These are phyloP conservation scores for Pyrenochaeta sp. DNA, from an alignment of 2,329 filamentous ascomycete species.

Conservation along the genomic window DNA sequence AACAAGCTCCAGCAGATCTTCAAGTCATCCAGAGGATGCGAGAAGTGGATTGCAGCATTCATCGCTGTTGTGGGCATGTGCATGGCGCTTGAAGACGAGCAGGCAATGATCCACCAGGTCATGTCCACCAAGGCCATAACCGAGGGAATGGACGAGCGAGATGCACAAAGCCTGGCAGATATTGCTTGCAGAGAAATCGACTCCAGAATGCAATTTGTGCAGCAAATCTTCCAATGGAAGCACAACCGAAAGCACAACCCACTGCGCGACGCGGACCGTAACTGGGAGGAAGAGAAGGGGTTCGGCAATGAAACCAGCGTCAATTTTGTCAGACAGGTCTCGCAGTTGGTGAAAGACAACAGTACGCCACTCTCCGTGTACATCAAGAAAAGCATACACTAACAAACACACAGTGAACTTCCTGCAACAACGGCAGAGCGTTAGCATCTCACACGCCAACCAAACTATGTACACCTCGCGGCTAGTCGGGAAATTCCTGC, in stretches of 20 bases:
- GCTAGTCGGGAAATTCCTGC: slow-evolving; percentile 52
- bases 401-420: slow-evolving; percentile 44
- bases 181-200: slow-evolving; percentile 55
- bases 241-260: slow-evolving; percentile 55
- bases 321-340: slow-evolving; percentile 48
- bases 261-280: slow-evolving; percentile 46
- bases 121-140: slow-evolving; percentile 49
- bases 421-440: slow-evolving; percentile 45
- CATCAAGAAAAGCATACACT: slow-evolving; percentile 9
- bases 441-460: slow-evolving; percentile 48
- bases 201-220: slow-evolving; percentile 52
- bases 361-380: slow-evolving; percentile 39
- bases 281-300: slow-evolving; percentile 48
- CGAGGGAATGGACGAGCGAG: slow-evolving; percentile 33
- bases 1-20: slow-evolving; percentile 58
- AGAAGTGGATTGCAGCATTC: slow-evolving; percentile 57
- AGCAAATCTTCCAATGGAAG: slow-evolving; percentile 57
- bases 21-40: slow-evolving; percentile 52
- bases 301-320: slow-evolving; percentile 44
- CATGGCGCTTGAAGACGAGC: slow-evolving; percentile 58
- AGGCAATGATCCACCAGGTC: slow-evolving; percentile 55
- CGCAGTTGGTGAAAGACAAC: slow-evolving; percentile 51
- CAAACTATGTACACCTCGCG: slow-evolving; percentile 53
- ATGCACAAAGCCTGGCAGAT: slow-evolving; percentile 43
- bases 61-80: slow-evolving; percentile 56